A percentile compares a stretch with the other conserved stretches of the same genome.
These are phyloP conservation scores for Aphanomyces astaci DNA, from an alignment of 352 stramenopile genomes.

Conservation along the genomic window DNA sequence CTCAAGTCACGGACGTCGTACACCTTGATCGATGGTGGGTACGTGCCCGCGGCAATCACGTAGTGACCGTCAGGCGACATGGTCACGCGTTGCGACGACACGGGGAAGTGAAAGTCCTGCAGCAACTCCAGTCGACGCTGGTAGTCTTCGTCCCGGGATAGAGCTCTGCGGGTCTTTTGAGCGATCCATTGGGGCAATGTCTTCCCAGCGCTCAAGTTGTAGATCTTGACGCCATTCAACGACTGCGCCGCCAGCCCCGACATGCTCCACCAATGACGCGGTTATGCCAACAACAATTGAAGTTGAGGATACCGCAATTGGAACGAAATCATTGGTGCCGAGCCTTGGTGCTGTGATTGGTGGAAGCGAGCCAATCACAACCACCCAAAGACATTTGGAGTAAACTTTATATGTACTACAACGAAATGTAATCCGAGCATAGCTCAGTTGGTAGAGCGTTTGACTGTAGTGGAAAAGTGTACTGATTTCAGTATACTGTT, in stretches of 20 bases:
- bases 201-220: conserved; percentile 92
- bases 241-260: conserved; percentile 68
- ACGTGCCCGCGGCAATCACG: conserved; percentile 94
- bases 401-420: background rate
- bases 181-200: conserved; percentile 92
- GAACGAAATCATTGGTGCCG: conserved; percentile 15
- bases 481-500: conserved; percentile 6
- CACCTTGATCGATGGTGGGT: conserved; percentile 95
- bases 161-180: conserved; percentile 78
- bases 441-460: conserved; percentile 25
- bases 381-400: no score
- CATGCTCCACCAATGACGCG: background rate
- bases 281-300: background rate
- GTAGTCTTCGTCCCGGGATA: conserved; percentile 78
- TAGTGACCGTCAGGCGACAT: conserved; percentile 94
- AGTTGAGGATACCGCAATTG: background rate
- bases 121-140: conserved; percentile 95
- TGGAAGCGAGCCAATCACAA: background rate
- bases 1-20: conserved; percentile 92
- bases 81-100: conserved; percentile 88
- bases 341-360: background rate
- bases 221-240: conserved; percentile 92
- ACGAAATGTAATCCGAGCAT: conserved; percentile 6
- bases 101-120: conserved; percentile 98
- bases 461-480: conserved; percentile 17